Percentiles rank a stretch among this genome's conserved stretches.
phyloP scores from a whole-genome alignment of 1,284 basidiomycete species.

The Cutaneotrichosporon cavernicola region DNA sequence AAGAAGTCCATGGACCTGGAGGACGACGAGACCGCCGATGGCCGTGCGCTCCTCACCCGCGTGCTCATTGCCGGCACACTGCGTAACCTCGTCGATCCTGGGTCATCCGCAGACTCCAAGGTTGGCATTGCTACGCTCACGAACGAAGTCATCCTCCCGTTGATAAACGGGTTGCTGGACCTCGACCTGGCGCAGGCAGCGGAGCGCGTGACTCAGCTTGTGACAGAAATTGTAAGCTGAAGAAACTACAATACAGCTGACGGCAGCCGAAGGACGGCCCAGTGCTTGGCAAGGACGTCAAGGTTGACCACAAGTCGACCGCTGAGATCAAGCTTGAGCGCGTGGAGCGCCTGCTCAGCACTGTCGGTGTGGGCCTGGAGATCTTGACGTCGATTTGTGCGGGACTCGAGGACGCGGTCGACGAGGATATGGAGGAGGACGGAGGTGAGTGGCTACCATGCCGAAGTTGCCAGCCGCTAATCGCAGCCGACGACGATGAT shows the following conservation, averaged over 20 bases:
- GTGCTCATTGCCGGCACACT: slow-evolving; percentile 76
- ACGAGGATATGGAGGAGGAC: slow-evolving; percentile 51
- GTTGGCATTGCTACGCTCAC: slow-evolving; percentile 41
- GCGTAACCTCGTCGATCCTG: slow-evolving; percentile 67
- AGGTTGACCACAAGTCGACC: slow-evolving; percentile 64
- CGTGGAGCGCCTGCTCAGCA: slow-evolving; percentile 70
- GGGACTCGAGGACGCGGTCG: slow-evolving; percentile 69
- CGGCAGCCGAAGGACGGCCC: slow-evolving; percentile 32
- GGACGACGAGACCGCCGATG: slow-evolving; percentile 43
- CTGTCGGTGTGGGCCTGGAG: slow-evolving; percentile 76
- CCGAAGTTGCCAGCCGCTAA: slow-evolving; percentile 34
- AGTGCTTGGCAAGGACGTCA: slow-evolving; percentile 40
- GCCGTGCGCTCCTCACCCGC: slow-evolving; percentile 57
- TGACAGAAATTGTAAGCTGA: slow-evolving; percentile 58
- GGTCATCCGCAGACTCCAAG: slow-evolving; percentile 66
- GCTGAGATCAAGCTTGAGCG: slow-evolving; percentile 68
- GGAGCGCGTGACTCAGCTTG: slow-evolving; percentile 60
- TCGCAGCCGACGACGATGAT: slow-evolving; percentile 43
- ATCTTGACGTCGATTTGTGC: slow-evolving; percentile 82
- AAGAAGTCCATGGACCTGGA: slow-evolving; percentile 27
- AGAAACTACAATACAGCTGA: background rate
- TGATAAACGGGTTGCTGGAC: slow-evolving; percentile 68
- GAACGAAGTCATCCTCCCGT: slow-evolving; percentile 69
- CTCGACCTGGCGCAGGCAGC: slow-evolving; percentile 62
- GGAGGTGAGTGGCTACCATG: slow-evolving; percentile 26